Conservation (phyloP, 2,329 filamentous ascomycete genomes). For the Diaporthe longicolla region DNA sequence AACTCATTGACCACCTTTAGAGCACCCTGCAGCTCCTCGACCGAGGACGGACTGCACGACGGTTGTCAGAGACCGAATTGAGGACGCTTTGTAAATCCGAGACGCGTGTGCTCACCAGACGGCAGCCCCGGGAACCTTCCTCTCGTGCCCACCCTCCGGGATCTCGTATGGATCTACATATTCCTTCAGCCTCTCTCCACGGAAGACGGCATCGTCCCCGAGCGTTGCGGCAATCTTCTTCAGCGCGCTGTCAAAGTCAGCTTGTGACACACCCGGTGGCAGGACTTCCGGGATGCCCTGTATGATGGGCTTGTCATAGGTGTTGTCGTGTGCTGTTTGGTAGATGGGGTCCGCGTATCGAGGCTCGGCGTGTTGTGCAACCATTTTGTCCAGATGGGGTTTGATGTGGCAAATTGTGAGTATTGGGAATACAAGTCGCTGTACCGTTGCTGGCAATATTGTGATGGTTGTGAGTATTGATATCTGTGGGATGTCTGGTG, state of each 20-base stretch:
- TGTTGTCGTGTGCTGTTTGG: slow-evolving; percentile 57
- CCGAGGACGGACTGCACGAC: slow-evolving; percentile 49
- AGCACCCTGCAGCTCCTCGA: slow-evolving; percentile 51
- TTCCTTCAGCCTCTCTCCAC: slow-evolving; percentile 55
- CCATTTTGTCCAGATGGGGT: slow-evolving; percentile 14
- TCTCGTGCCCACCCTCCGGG: slow-evolving; percentile 54
- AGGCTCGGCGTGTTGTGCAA: slow-evolving; percentile 7
- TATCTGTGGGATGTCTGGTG: background rate
- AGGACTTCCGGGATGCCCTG: slow-evolving; percentile 54
- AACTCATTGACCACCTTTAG: slow-evolving; percentile 53
- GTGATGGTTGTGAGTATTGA: too few species aligned
- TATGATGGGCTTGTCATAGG: slow-evolving; percentile 58
- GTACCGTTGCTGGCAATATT: too few species aligned
- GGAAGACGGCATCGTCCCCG: slow-evolving; percentile 56
- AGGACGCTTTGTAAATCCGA: background rate
- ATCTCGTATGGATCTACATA: slow-evolving; percentile 64
- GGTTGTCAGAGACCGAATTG: background rate
- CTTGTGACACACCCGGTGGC: slow-evolving; percentile 55
- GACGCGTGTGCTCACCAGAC: slow-evolving; percentile 51
- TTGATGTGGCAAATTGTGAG: background rate
- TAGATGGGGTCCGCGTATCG: slow-evolving; percentile 57
- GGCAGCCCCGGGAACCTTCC: slow-evolving; percentile 59
- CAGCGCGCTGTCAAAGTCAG: slow-evolving; percentile 56
- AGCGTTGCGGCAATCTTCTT: slow-evolving; percentile 52
- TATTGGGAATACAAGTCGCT: too few species aligned